Conservation (phyloP, 140 eudicot species). For the Bidens hawaiensis region DNA sequence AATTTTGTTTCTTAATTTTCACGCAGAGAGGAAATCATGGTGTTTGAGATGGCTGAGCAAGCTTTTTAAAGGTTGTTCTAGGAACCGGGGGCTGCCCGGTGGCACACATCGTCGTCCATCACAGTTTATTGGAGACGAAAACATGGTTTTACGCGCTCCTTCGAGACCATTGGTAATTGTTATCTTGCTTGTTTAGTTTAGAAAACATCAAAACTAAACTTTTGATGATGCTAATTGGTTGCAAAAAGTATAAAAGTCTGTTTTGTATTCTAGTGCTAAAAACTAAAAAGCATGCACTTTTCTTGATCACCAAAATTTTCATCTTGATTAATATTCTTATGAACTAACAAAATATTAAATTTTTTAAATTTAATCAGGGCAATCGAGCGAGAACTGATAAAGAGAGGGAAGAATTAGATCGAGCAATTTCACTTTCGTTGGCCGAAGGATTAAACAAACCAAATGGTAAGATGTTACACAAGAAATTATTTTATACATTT, state of each 20-base stretch:
- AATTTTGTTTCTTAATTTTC: slow-evolving; percentile 41
- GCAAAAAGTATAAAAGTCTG: too few species aligned
- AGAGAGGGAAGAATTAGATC: too few species aligned
- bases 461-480: slow-evolving; percentile 35
- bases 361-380: slow-evolving; percentile 47
- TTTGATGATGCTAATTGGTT: too few species aligned
- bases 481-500: neutral
- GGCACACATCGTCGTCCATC: slow-evolving; percentile 52
- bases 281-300: slow-evolving; percentile 33
- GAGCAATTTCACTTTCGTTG: too few species aligned
- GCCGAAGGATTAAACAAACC: too few species aligned
- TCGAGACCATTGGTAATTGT: slow-evolving; percentile 60
- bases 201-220: slow-evolving; percentile 9
- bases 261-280: slow-evolving; percentile 29
- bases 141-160: slow-evolving; percentile 76
- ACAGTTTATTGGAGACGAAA: too few species aligned
- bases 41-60: slow-evolving; percentile 88
- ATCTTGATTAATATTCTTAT: slow-evolving; percentile 7
- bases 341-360: slow-evolving; percentile 1
- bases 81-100: slow-evolving; percentile 15
- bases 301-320: too few species aligned
- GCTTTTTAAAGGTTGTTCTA: slow-evolving; percentile 59
- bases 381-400: too few species aligned
- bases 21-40: slow-evolving; percentile 71
- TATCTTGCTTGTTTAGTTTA: neutral